Evolutionary conservation across 2,329 filamentous ascomycete genomes (phyloP).

Genomic region (Sarocladiaceae sp.): DNA sequence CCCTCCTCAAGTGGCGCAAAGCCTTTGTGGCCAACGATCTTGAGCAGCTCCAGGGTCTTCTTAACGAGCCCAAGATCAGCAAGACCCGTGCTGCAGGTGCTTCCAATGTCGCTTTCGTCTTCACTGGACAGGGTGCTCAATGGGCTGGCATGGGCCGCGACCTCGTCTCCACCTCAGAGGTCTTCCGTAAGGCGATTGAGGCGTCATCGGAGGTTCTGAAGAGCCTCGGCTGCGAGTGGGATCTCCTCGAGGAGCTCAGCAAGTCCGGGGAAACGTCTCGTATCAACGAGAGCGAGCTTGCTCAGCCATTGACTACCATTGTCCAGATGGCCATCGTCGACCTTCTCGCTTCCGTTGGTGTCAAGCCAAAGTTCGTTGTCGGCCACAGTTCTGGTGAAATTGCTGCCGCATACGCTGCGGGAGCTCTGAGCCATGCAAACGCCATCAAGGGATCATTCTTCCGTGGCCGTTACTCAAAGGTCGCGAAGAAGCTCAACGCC

Average conservation of each 20-base stretch:
- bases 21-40: conserved; percentile 29
- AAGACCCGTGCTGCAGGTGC: conserved; percentile 20
- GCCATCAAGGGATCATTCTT: conserved; percentile 37
- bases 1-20: conserved; percentile 35
- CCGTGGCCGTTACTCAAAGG: conserved; percentile 25
- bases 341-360: conserved; percentile 26
- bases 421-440: conserved; percentile 26
- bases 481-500: conserved; percentile 25
- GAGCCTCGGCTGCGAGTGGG: conserved; percentile 24
- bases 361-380: conserved; percentile 28
- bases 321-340: conserved; percentile 37
- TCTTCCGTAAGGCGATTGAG: conserved; percentile 34
- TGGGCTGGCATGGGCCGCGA: conserved; percentile 36
- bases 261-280: conserved; percentile 16
- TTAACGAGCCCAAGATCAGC: conserved; percentile 17
- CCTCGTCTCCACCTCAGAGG: conserved; percentile 30
- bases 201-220: conserved; percentile 25
- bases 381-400: conserved; percentile 43
- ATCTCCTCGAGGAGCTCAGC: conserved; percentile 30
- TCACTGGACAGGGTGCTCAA: conserved; percentile 38
- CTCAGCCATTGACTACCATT: conserved; percentile 36
- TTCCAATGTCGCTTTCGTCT: conserved; percentile 32
- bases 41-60: conserved; percentile 24
- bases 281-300: conserved; percentile 28
- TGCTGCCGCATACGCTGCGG: conserved; percentile 36